These are phyloP conservation scores for Podospora tetraspora DNA, from an alignment of 495 filamentous ascomycete species.

Conservation along the genomic window DNA sequence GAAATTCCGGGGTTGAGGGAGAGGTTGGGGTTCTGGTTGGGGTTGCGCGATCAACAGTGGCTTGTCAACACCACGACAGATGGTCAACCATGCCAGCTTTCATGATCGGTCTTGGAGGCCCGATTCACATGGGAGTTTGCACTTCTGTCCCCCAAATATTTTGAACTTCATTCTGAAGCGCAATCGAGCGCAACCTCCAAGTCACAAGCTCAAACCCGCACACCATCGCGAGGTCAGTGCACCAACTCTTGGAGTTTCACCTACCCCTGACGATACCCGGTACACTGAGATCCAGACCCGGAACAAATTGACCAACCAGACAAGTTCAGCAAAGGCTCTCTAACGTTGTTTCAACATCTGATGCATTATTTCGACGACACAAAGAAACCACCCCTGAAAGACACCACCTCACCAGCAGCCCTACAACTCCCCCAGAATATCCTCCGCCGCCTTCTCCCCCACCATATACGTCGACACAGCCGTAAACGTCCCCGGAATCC, in stretches of 20 bases:
- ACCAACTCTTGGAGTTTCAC: neutral
- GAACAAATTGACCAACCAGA: neutral
- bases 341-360: neutral
- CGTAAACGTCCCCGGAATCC: constrained; percentile 54
- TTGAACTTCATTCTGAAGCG: neutral
- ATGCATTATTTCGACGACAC: neutral
- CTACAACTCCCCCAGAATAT: constrained; percentile 21
- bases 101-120: neutral
- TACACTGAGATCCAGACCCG: neutral
- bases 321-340: neutral
- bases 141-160: neutral
- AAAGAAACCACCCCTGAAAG: too few species aligned
- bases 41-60: neutral
- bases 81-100: neutral
- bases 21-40: neutral
- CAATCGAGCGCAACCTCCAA: neutral
- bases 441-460: constrained; percentile 53
- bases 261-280: neutral
- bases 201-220: neutral
- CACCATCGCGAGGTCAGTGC: neutral
- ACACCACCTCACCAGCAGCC: neutral
- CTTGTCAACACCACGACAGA: neutral
- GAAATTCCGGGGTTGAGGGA: too few species aligned
- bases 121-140: neutral
- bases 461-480: constrained; percentile 52